Percentiles rank a stretch among this genome's conserved stretches.
phyloP scores from a whole-genome alignment of 2,329 filamentous ascomycete species.

The Botrytis cinerea region DNA sequence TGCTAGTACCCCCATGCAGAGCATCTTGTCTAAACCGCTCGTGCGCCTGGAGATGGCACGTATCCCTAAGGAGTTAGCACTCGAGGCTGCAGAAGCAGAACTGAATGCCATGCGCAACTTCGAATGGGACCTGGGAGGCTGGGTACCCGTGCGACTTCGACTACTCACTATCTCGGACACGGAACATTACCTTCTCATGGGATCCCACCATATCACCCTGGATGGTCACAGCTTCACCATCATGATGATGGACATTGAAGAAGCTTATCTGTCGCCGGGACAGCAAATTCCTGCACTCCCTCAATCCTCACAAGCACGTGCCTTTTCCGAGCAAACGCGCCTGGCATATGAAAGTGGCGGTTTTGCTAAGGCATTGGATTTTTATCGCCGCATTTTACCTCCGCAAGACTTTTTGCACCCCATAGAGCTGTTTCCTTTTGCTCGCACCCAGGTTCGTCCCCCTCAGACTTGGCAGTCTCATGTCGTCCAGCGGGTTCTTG shows the following conservation, averaged over 20 bases:
- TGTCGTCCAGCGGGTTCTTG: no score
- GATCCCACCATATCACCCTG: constrained; percentile 53
- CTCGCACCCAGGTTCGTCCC: no score
- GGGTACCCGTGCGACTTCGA: constrained; percentile 33
- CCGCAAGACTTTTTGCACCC: no score
- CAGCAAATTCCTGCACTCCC: no score
- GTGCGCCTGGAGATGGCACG: neutral
- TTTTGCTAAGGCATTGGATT: no score
- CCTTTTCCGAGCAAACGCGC: no score
- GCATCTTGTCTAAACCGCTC: constrained; percentile 35
- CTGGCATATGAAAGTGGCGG: no score
- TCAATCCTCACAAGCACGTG: no score
- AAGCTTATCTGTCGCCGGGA: constrained; percentile 31
- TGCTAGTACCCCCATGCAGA: constrained; percentile 33
- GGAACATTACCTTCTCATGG: constrained; percentile 47
- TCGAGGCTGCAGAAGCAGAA: neutral
- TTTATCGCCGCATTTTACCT: no score
- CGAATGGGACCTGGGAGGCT: constrained; percentile 4
- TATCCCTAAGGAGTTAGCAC: neutral
- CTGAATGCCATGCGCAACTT: neutral
- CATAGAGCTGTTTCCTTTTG: no score
- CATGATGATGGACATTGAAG: constrained; percentile 39
- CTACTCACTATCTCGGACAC: constrained; percentile 42
- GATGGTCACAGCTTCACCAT: constrained; percentile 51
- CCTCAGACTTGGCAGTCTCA: no score